Evolutionary conservation across 371 early-diverging fungal genomes (phyloP), one percentile per base, ranked within the genome.

Genomic region (Ordospora pajunii): DNA sequence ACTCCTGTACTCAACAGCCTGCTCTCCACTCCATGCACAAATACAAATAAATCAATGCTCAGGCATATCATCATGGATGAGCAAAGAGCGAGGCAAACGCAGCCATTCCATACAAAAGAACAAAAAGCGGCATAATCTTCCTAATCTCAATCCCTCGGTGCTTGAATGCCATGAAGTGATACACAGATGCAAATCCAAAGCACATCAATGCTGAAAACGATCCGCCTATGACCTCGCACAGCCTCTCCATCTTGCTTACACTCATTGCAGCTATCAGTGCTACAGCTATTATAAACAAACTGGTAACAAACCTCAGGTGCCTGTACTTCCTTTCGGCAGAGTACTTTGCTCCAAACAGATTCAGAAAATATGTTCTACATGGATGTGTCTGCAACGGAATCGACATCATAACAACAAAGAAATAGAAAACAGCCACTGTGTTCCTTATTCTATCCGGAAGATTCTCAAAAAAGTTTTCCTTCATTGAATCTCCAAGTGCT

Each of bases 331-430:
- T 40, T 7, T 73, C 43, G 7, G 3, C 32, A 43, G 70, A 65
- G 19, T 40, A 52, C 23, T 65, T 51, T 32, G 44, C 27, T 14
- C 67, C 54, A 19, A 73, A 42, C 2, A 71, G 9, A 23, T 73
- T 54, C 0, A 66, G 49, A 8, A 73, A 43, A 37, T 68, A 53
- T 2, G 17, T 52, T 50, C 67, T 71, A 40, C 46, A 58, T 12
- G 78, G 78, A 67, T 68, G 45, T 2, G 53, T 66, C 51, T 77
- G 78, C 14, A 77, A 37, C 10, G 78, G 78, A 23, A 77, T 58
- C 2, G 68, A 65, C 25, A 73, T 27, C 23, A 14, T 19, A 9
- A 77, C 12, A 64, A 77, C 32, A 50, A 71, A 42, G 25, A 63
- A 48, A 62, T 77, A 77, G 46, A 72, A 65, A 19, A 62, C 46